phyloP scores from a whole-genome alignment of 108 stramenopile species.

The Mediolabrus comicus region DNA sequence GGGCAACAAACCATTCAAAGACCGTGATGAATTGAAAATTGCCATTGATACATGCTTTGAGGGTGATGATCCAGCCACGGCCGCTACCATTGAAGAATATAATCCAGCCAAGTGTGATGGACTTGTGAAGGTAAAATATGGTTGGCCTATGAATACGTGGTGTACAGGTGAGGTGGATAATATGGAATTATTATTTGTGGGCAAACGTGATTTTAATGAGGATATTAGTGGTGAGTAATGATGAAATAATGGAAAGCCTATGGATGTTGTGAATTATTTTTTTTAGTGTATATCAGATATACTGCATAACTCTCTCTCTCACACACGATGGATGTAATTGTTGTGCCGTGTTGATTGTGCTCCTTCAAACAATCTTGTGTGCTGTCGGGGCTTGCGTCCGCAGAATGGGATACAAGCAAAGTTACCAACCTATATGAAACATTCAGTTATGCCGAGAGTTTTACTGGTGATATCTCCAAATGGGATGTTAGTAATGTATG shows the following conservation, averaged over 20 bases:
- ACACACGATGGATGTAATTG: background rate
- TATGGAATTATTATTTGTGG: conserved; percentile 9
- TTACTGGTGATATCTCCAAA: conserved; percentile 14
- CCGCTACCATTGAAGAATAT: background rate
- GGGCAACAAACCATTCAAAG: background rate
- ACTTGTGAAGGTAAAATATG: background rate
- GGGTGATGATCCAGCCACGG: background rate
- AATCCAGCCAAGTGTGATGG: background rate
- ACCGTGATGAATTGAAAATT: background rate
- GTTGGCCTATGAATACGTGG: conserved; percentile 16
- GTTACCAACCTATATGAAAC: conserved; percentile 23
- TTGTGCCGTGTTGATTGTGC: background rate
- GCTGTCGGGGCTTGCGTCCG: too few relatives aligned
- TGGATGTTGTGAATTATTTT: background rate
- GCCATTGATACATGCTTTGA: background rate
- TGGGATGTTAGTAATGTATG: conserved; percentile 42
- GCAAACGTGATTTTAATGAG: conserved; percentile 16
- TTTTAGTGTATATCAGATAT: background rate
- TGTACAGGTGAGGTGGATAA: conserved; percentile 8
- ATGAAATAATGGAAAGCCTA: background rate
- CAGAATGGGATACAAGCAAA: conserved; percentile 35
- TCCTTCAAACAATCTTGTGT: too few relatives aligned
- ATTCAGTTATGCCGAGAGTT: conserved; percentile 15
- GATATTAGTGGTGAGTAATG: conserved; percentile 1
- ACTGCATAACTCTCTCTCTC: too few relatives aligned